These are phyloP conservation scores for Microbotryum lychnidis-dioicae DNA, from an alignment of 1,284 basidiomycete genomes.

Conservation along the genomic window DNA sequence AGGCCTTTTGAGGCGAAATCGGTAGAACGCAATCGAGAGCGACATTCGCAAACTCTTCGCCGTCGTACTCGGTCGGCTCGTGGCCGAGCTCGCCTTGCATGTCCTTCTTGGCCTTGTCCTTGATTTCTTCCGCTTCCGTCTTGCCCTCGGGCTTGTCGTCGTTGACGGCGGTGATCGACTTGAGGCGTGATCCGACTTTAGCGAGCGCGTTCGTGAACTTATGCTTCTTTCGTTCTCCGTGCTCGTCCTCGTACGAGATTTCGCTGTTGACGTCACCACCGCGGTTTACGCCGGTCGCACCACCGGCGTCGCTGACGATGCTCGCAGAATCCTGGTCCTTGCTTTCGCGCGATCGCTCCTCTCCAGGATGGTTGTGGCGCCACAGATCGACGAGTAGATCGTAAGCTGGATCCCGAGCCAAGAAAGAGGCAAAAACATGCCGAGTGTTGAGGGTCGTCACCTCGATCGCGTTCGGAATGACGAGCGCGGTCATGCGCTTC, in stretches of 20 bases:
- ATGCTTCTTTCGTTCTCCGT: slow-evolving; percentile 22
- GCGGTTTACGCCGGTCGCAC: background rate
- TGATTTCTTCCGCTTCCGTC: slow-evolving; percentile 28
- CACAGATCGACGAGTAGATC: slow-evolving; percentile 95
- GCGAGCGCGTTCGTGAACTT: slow-evolving; percentile 7
- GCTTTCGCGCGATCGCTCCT: slow-evolving; percentile 41
- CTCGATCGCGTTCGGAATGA: slow-evolving; percentile 96
- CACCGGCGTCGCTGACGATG: slow-evolving; percentile 1
- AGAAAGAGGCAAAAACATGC: slow-evolving; percentile 91
- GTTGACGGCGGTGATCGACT: background rate
- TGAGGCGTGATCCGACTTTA: background rate
- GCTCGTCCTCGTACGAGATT: slow-evolving; percentile 31
- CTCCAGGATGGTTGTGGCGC: slow-evolving; percentile 76
- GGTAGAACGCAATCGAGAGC: slow-evolving; percentile 49
- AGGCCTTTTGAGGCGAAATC: slow-evolving; percentile 84
- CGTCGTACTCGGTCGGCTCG: slow-evolving; percentile 18
- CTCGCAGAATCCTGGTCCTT: slow-evolving; percentile 1
- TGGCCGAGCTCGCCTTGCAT: slow-evolving; percentile 3
- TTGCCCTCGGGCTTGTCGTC: background rate
- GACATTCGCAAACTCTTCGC: slow-evolving; percentile 24
- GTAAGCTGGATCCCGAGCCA: slow-evolving; percentile 88
- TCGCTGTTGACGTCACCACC: slow-evolving; percentile 13
- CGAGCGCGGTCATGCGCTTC: slow-evolving; percentile 63
- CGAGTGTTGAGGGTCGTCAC: slow-evolving; percentile 64
- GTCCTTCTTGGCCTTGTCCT: slow-evolving; percentile 10